Evolutionary conservation across 192 early-diverging fungal species (phyloP), one percentile per base, ranked within the genome.

Genomic region (Kickxella alabastrina): DNA sequence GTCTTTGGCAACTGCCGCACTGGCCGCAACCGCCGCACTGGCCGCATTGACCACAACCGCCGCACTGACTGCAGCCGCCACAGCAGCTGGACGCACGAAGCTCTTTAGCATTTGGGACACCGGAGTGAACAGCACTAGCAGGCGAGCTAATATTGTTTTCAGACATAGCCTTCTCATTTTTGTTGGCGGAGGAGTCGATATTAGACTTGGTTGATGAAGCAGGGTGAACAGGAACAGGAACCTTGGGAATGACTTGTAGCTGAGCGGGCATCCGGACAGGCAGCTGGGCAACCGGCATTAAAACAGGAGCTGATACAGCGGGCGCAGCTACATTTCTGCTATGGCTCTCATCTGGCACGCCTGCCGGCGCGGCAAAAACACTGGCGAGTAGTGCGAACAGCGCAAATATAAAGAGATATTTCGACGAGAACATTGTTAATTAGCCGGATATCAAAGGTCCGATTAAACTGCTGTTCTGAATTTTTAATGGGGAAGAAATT

Each of bases 51-150:
- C 31, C 31, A 32, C 31, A 6, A 32, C 31, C 6, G 31, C 31
- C 43, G n/a, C 32, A 65, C 6, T 54, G 48, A 29, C 29, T 19
- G 13, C 48, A 21, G 4, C 21, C 29, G 32, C 60, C 44, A 1
- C 59, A 40, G 4, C 51, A 43, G 27, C n/a, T n/a, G 24, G 58
- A 68, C 43, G 48, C 54, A 14, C 50, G 67, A 13, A 69, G 51
- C 25, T 69, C 59, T 24, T 69, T 69, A 6, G 48, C 59, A 1
- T 47, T 12, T 7, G 45, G 28, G 28, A 32, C 27, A 18, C n/a
- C 19, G 3, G 26, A 18, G 3, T 21, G 27, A n/a, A 7, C 35
- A 3, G 29, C 14, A 10, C 38, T 31, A 37, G 18, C 46, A 35
- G 60, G 23, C 17, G 43, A n/a, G n/a, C n/a, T n/a, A n/a, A n/a